phyloP scores from a whole-genome alignment of 768 basidiomycete species.

The Mycena vitilis region DNA sequence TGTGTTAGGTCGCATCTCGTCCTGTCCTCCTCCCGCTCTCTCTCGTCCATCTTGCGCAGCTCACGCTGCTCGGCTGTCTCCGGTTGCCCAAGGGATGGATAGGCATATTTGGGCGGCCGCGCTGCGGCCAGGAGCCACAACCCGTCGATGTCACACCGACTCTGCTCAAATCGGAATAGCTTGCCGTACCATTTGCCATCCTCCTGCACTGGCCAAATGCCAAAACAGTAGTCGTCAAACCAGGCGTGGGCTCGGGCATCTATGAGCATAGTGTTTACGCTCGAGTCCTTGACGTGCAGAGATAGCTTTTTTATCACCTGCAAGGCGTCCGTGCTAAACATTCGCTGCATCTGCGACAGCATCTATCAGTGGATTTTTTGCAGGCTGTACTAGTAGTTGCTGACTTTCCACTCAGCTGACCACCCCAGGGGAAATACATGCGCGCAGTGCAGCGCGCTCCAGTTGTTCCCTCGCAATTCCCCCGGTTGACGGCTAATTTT shows the following conservation, averaged over 20 bases:
- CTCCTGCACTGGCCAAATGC: conserved; percentile 4
- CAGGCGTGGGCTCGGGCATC: conserved; percentile 7
- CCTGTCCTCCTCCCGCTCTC: conserved; percentile 3
- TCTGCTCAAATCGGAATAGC: conserved; percentile 7
- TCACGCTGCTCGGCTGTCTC: conserved; percentile 1
- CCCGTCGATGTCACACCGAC: not conserved
- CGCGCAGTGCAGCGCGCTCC: conserved; percentile 13
- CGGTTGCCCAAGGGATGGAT: not conserved
- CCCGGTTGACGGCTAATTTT: conserved; percentile 6
- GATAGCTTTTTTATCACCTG: not conserved
- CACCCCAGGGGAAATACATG: conserved; percentile 22
- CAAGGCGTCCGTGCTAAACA: not conserved
- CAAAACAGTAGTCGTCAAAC: conserved; percentile 15
- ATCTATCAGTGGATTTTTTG: not conserved
- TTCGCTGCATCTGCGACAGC: not conserved
- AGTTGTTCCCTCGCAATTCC: conserved; percentile 16
- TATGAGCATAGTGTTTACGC: conserved; percentile 13
- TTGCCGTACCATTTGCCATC: conserved; percentile 5
- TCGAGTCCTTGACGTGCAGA: not conserved
- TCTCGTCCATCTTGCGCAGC: not conserved
- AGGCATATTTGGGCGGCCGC: not conserved
- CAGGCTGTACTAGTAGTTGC: not conserved
- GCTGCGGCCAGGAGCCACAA: not conserved
- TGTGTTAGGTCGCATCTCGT: not conserved
- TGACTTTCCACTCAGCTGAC: conserved; percentile 2